A percentile compares a stretch with the other conserved stretches of the same genome.
Evolutionary conservation across 192 early-diverging fungal species (phyloP).

Genomic region (Diversispora eburnea): DNA sequence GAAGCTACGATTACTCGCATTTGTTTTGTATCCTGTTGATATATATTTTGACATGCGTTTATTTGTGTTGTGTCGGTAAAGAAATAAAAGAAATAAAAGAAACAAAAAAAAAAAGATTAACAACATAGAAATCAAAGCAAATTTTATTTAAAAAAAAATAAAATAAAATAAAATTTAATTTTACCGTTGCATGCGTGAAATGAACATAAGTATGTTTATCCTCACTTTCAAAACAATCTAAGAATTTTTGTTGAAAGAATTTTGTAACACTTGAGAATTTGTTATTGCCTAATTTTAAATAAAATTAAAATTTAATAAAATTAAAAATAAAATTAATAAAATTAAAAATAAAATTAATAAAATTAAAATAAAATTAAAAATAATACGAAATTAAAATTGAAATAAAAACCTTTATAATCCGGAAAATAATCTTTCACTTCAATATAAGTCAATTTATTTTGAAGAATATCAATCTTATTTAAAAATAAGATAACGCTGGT

Average conservation of each 20-base stretch:
- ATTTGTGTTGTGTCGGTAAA: no score
- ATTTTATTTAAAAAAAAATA: not conserved
- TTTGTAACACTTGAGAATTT: constrained; percentile 44
- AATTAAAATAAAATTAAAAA: not conserved
- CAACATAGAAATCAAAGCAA: no score
- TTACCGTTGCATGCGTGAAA: constrained; percentile 49
- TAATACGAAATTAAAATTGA: not conserved
- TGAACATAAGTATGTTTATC: constrained; percentile 50
- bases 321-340: not conserved
- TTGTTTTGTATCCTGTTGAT: constrained; percentile 47
- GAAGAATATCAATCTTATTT: constrained; percentile 66
- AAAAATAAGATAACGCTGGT: constrained; percentile 61
- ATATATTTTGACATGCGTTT: not conserved
- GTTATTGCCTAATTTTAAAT: constrained; percentile 31
- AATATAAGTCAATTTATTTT: constrained; percentile 45
- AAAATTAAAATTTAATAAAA: not conserved
- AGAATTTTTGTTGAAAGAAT: constrained; percentile 46
- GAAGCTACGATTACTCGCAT: constrained; percentile 53
- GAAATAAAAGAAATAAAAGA: no score
- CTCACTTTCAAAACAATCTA: constrained; percentile 39
- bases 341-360: not conserved
- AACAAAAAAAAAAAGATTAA: no score
- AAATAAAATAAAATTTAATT: constrained; percentile 8
- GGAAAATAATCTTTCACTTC: constrained; percentile 53
- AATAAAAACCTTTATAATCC: constrained; percentile 53